phyloP scores from a whole-genome alignment of 495 filamentous ascomycete genomes.

The Penicillium angulare region DNA sequence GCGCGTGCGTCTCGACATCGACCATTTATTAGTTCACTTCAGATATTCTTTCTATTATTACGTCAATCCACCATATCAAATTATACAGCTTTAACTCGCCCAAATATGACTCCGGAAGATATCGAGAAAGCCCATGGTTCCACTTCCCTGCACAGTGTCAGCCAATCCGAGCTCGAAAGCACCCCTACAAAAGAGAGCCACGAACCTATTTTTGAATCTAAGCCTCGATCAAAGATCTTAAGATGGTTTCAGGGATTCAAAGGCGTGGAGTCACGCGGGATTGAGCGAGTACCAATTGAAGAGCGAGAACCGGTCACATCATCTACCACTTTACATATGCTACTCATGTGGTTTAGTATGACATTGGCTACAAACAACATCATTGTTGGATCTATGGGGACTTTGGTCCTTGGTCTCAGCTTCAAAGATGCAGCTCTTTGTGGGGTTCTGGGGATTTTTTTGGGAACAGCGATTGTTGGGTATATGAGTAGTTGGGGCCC shows the following conservation, averaged over 20 bases:
- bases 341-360: constrained; percentile 71
- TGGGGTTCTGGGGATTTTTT: constrained; percentile 59
- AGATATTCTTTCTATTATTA: not conserved
- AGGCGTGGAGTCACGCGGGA: constrained; percentile 65
- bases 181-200: constrained; percentile 17
- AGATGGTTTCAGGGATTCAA: constrained; percentile 40
- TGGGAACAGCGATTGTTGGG: constrained; percentile 59
- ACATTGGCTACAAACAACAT: constrained; percentile 73
- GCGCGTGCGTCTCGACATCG: not conserved
- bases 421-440: constrained; percentile 66
- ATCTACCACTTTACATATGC: constrained; percentile 54
- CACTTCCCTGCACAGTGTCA: constrained; percentile 14
- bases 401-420: constrained; percentile 59
- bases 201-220: constrained; percentile 3
- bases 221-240: constrained; percentile 22
- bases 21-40: not conserved
- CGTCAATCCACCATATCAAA: not conserved
- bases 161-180: constrained; percentile 18
- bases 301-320: constrained; percentile 42
- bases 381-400: constrained; percentile 66
- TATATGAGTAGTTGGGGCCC: constrained; percentile 78
- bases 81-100: not conserved
- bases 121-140: constrained; percentile 22
- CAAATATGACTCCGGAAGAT: constrained; percentile 18
- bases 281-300: constrained; percentile 60